Base-by-base conservation (phyloP, 352 stramenopile species). In the Phytophthora colocasiae region DNA sequence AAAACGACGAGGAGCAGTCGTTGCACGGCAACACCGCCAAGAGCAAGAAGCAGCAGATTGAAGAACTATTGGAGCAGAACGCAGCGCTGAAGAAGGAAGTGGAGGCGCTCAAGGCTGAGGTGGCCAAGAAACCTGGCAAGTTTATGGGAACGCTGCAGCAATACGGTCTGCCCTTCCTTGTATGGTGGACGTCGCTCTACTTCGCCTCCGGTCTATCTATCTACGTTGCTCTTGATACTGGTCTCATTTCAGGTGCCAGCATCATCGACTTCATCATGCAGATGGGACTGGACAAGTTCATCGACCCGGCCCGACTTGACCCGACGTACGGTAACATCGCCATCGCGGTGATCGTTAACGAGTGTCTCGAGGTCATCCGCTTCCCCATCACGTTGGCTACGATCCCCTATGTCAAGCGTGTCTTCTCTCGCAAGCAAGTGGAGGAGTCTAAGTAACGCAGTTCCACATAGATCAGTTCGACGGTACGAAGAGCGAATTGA, bases 311-410 rank as follows among this genome's bases (percentile, higher is more conserved):
- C 52, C 73, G 71, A 26, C 66, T 97, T 12, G 86, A 96, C 78
- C 90, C 90, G 34, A 93, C 79, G 46, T 89, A 96, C 63, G 87
- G 89, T 39, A 96, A 96, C 74, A 84, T 96, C 32, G 88, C 88
- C 58, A 80, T 96, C 47, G 87, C 90, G 31, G 74, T 95, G 36
- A 78, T 96, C 17, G 71, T 95, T 49, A 97, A 97, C 78, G 90
- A 97, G 65, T 81, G 65, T 48, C 50, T 96, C 50, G 90, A 97
- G 69, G 71, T 91, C 29, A 61, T 97, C 22, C 90, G 90, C 15
- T 93, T 96, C 67, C 86, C 90, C n/a, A 78, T 97, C 44, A 85
- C 83, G 38, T 60, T 97, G 29, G 89, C 89, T 11, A 97, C 90
- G 34, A 79, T 96, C 32, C 85, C 87, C 7, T 80, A 83, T 46